Percentiles rank a stretch among this genome's conserved stretches.
Conservation (phyloP, 148 eudicot species). For the Bassia scoparia region DNA sequence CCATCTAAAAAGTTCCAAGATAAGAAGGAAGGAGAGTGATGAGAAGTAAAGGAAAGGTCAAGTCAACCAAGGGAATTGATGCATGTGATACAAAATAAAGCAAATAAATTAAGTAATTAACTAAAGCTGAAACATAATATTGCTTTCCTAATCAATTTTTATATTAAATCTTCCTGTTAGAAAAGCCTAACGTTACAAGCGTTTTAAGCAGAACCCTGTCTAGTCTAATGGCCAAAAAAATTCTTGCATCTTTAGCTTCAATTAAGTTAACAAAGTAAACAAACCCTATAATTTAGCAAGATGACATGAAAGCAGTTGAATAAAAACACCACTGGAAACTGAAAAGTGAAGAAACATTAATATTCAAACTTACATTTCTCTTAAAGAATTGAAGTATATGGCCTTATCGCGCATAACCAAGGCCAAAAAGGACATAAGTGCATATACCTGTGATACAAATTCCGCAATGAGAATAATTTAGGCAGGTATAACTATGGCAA, state of each 20-base stretch:
- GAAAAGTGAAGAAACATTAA: neutral
- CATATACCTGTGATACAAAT: slow-evolving; percentile 67
- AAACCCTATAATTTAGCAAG: neutral
- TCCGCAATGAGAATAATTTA: neutral
- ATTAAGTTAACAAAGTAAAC: neutral
- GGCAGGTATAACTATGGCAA: neutral
- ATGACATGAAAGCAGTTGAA: neutral
- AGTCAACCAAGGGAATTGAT: neutral
- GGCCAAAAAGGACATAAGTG: slow-evolving; percentile 83
- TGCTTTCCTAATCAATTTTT: too few relatives aligned
- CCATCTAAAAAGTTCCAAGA: too few relatives aligned
- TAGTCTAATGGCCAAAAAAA: neutral
- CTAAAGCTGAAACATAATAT: neutral
- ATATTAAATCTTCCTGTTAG: too few relatives aligned
- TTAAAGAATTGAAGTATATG: slow-evolving; percentile 78
- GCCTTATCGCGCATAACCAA: slow-evolving; percentile 63
- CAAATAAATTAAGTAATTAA: neutral
- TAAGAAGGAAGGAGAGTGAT: neutral
- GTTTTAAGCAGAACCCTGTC: too few relatives aligned
- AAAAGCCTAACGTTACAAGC: too few relatives aligned
- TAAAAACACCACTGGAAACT: neutral
- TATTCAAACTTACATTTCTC: slow-evolving; percentile 77
- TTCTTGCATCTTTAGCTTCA: neutral
- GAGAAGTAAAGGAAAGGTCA: neutral
- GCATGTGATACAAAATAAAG: neutral